phyloP scores from a whole-genome alignment of 1,284 basidiomycete species.

The Cryptococcus sp. region DNA sequence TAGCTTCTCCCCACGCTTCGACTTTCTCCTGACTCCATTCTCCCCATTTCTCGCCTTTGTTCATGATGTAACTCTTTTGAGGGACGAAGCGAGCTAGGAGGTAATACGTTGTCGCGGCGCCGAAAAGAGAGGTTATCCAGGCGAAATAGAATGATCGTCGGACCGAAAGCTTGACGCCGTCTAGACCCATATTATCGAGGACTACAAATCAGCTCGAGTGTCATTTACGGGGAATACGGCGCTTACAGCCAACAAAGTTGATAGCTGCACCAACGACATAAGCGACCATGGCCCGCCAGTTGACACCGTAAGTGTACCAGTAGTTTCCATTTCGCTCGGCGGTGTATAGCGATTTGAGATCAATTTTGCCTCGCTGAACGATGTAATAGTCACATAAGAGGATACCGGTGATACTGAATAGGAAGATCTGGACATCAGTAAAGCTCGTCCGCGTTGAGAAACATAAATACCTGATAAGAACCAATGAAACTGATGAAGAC shows the following conservation, averaged over 20 bases:
- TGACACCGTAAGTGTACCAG: constrained; percentile 64
- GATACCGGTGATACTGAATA: constrained; percentile 71
- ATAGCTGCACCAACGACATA: constrained; percentile 23
- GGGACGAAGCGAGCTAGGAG: constrained; percentile 25
- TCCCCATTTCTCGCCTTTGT: constrained; percentile 19
- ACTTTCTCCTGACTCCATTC: constrained; percentile 29
- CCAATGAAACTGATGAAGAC: constrained; percentile 72
- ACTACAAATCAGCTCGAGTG: constrained; percentile 6
- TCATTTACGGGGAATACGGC: not conserved
- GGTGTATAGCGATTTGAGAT: constrained; percentile 65
- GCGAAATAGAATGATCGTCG: constrained; percentile 30
- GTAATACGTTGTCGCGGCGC: constrained; percentile 27
- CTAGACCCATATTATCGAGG: constrained; percentile 27
- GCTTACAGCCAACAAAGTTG: constrained; percentile 29
- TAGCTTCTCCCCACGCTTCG: constrained; percentile 19
- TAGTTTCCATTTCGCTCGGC: constrained; percentile 47
- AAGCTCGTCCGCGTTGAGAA: not conserved
- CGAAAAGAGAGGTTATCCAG: constrained; percentile 31
- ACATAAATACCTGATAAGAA: constrained; percentile 47
- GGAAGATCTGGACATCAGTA: constrained; percentile 60
- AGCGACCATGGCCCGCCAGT: constrained; percentile 50
- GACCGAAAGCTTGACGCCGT: constrained; percentile 11
- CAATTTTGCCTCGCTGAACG: constrained; percentile 64
- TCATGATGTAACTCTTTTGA: constrained; percentile 19
- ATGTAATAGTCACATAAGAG: constrained; percentile 80